These are phyloP conservation scores for Solanum sitiens DNA, from an alignment of 257 asterid species.

Conservation along the genomic window DNA sequence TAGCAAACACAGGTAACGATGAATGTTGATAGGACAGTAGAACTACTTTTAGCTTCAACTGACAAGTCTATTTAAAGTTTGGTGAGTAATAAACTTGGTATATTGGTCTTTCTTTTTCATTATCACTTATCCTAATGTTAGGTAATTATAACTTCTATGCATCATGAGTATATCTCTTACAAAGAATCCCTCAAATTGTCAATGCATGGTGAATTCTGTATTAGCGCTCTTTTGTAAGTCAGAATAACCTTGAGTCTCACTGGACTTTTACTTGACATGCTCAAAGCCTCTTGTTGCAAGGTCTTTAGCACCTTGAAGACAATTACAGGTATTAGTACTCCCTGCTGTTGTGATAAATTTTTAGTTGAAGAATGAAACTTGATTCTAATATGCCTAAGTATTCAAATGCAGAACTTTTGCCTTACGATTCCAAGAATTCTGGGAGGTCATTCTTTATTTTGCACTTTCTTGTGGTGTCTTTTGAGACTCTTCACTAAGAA, in stretches of 20 bases:
- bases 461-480: neutral
- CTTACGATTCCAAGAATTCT: neutral
- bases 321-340: neutral
- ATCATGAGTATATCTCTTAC: neutral
- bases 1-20: neutral
- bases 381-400: neutral
- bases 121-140: neutral
- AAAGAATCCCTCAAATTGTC: neutral
- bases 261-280: neutral
- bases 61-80: neutral
- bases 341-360: neutral
- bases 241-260: neutral
- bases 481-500: neutral
- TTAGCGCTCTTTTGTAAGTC: neutral
- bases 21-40: neutral
- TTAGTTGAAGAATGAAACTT: neutral
- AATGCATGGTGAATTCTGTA: neutral
- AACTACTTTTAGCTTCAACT: neutral
- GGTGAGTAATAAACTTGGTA: neutral
- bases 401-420: neutral
- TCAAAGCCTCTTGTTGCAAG: neutral
- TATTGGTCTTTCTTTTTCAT: neutral
- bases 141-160: neutral
- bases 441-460: neutral
- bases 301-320: neutral